Evolutionary conservation across 805 yeast species (phyloP), one percentile per base, ranked within the genome.

Genomic region (Zygotorulaspora chibaensis): DNA sequence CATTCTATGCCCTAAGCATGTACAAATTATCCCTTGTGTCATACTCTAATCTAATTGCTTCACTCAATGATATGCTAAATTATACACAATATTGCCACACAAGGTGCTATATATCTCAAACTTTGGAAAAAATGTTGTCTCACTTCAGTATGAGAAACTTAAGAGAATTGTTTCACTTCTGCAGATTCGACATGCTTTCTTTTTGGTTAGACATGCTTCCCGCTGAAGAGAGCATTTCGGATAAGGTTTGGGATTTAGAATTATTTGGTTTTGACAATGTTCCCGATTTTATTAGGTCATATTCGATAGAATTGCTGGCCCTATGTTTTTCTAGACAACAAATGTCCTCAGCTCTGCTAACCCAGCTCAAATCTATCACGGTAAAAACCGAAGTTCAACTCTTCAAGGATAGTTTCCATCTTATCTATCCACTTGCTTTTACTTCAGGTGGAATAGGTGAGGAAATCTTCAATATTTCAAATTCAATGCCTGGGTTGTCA

Each of bases 1-100:
- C 67, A 1, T 49, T 61, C 3, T 58, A 56, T 30, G 33, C 60
- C 2, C 25, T 56, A 3, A 35, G 58, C 9, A 35, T 66, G 45
- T 27, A 39, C 12, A 43, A 47, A 5, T 25, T 68, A 2, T 45
- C 63, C 8, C 12, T 26, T 1, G 42, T 42, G 15, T 59, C 58
- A 12, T 66, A 56, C 46, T 57, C 58, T 10, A 50, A 38, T 16
- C 43, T 56, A 20, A 45, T 63, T 9, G 13, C 39, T 26, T 44
- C 54, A 2, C 20, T 62, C 1, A 27, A 49, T 9, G 55, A 52
- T 20, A 35, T 57, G 43, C 36, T 60, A 23, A 16, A 28, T 8
- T 39, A 41, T 34, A 36, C 49, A 1, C 8, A 18, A 4, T 43
- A 33, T 29, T 18, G 26, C 5, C 62, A 64, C 33, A 56, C 61